Percentiles rank a stretch among this genome's conserved stretches.
phyloP scores from a whole-genome alignment of 2,329 filamentous ascomycete genomes.

The Xylariales sp. region DNA sequence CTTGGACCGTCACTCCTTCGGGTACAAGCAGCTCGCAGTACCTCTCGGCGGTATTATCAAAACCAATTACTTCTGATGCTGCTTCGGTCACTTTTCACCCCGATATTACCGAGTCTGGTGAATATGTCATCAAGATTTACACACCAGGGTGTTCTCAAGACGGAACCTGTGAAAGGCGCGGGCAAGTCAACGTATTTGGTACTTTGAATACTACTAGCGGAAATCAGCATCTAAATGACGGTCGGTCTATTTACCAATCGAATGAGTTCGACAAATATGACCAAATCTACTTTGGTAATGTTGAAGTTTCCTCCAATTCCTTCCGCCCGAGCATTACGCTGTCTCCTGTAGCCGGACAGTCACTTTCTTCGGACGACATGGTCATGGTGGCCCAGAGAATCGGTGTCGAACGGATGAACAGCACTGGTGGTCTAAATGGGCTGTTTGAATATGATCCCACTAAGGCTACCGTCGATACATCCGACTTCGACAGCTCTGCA shows the following conservation, averaged over 20 bases:
- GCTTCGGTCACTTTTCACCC: constrained; percentile 83
- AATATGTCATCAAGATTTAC: constrained; percentile 91
- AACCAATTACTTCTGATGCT: constrained; percentile 65
- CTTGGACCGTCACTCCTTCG: constrained; percentile 78
- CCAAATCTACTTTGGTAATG: constrained; percentile 84
- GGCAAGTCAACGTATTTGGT: constrained; percentile 84
- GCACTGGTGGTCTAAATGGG: constrained; percentile 85
- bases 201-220: constrained; percentile 65
- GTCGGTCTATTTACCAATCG: constrained; percentile 81
- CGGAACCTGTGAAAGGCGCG: constrained; percentile 78
- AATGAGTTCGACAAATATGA: constrained; percentile 98
- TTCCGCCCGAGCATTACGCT: constrained; percentile 88
- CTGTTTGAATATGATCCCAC: constrained; percentile 88
- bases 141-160: constrained; percentile 92
- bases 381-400: constrained; percentile 92
- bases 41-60: constrained; percentile 73
- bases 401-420: constrained; percentile 78
- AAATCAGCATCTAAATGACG: constrained; percentile 59
- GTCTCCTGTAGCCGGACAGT: constrained; percentile 73
- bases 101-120: constrained; percentile 87
- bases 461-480: constrained; percentile 65
- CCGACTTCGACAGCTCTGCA: constrained; percentile 75
- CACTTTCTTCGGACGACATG: constrained; percentile 63
- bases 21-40: constrained; percentile 79
- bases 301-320: constrained; percentile 77